These are phyloP conservation scores for Wickerhamiella azyma DNA, from an alignment of 805 yeast genomes.

Conservation along the genomic window DNA sequence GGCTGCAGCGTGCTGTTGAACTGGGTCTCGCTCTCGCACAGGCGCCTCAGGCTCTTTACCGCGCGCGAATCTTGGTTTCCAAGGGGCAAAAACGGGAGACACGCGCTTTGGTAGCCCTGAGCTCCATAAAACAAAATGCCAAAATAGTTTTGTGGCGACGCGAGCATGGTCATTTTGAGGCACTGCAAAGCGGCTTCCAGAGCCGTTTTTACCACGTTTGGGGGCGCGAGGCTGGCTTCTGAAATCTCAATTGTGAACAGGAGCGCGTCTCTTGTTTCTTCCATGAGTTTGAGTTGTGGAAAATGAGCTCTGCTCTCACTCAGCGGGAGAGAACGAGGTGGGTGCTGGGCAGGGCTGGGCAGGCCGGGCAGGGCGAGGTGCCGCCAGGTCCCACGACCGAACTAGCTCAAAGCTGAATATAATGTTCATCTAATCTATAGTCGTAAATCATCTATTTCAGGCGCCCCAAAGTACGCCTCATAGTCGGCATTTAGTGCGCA, in stretches of 20 bases:
- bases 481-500: background rate
- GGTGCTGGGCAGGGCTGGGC: no score
- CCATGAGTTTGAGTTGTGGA: background rate
- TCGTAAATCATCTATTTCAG: background rate
- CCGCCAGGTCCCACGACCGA: no score
- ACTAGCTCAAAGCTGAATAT: no score
- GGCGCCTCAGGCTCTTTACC: slow-evolving; percentile 14
- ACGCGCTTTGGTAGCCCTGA: slow-evolving; percentile 25
- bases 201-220: slow-evolving; percentile 17
- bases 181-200: slow-evolving; percentile 46
- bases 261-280: slow-evolving; percentile 23
- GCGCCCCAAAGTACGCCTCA: background rate
- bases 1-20: slow-evolving; percentile 3
- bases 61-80: slow-evolving; percentile 13
- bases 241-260: slow-evolving; percentile 27
- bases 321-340: no score
- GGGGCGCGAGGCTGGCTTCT: slow-evolving; percentile 20
- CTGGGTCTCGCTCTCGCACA: slow-evolving; percentile 4
- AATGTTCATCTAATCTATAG: background rate
- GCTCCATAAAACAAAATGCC: slow-evolving; percentile 48
- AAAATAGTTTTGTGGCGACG: slow-evolving; percentile 54
- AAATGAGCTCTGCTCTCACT: no score
- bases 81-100: slow-evolving; percentile 8
- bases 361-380: no score
- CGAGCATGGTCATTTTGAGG: slow-evolving; percentile 50